phyloP scores from a whole-genome alignment of 208 protist genomes.

The Angomonas ambiguus region DNA sequence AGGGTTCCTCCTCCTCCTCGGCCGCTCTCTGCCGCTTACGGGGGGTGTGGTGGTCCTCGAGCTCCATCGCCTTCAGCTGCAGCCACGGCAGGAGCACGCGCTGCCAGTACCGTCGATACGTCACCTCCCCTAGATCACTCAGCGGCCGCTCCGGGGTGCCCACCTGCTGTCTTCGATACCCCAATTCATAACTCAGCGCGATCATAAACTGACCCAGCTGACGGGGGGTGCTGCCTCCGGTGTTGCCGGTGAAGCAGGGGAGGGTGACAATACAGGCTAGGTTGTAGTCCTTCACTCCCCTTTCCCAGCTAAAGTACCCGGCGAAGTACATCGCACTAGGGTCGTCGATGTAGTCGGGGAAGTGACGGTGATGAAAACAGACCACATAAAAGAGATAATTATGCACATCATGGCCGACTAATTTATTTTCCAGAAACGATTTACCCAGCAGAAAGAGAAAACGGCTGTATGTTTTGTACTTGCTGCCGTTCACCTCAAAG shows the following conservation, averaged over 20 bases:
- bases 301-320: slow-evolving; percentile 98
- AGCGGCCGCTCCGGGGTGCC: slow-evolving; percentile 98
- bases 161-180: slow-evolving; percentile 91
- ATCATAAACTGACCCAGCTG: slow-evolving; percentile 98
- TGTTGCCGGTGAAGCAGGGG: slow-evolving; percentile 83
- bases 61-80: slow-evolving; percentile 23
- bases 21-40: not conserved
- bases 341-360: slow-evolving; percentile 65
- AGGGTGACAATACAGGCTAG: slow-evolving; percentile 98
- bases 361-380: slow-evolving; percentile 72
- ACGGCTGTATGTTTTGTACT: slow-evolving; percentile 72
- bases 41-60: not conserved
- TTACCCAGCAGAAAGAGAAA: slow-evolving; percentile 85
- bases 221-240: slow-evolving; percentile 8
- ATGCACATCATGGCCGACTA: slow-evolving; percentile 83
- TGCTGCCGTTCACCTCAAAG: slow-evolving; percentile 82
- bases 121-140: slow-evolving; percentile 95
- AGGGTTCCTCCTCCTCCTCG: slow-evolving; percentile 2
- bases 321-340: slow-evolving; percentile 84
- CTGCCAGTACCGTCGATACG: slow-evolving; percentile 92
- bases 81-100: slow-evolving; percentile 61
- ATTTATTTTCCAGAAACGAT: slow-evolving; percentile 89
- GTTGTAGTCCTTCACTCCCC: slow-evolving; percentile 95
- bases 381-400: slow-evolving; percentile 88
- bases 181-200: slow-evolving; percentile 96